Percentiles rank a stretch among this genome's conserved stretches.
phyloP scores from a whole-genome alignment of 306 rosid species.

The Astragalus glycyphyllos region DNA sequence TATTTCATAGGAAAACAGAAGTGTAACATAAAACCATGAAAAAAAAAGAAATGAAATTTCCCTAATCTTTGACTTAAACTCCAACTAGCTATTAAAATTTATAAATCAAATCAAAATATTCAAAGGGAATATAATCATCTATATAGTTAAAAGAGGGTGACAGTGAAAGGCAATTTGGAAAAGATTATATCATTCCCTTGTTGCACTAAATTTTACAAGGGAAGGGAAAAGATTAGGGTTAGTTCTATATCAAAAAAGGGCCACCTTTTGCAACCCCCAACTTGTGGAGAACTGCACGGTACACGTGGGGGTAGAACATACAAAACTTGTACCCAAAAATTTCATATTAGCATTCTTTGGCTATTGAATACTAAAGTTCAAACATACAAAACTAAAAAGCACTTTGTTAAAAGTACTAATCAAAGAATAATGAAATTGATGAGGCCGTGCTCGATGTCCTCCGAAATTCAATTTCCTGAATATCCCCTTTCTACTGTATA shows the following conservation, averaged over 20 bases:
- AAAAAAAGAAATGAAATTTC: not conserved
- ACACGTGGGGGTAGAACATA: not conserved
- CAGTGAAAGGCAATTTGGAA: not conserved
- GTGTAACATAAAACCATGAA: not conserved
- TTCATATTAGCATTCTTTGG: not conserved
- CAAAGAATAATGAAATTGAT: not conserved
- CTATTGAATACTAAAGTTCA: not conserved
- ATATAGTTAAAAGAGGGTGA: not conserved
- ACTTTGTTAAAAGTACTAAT: not conserved
- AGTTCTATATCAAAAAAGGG: not conserved
- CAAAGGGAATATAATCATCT: not conserved
- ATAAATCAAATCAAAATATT: slow-evolving; percentile 8
- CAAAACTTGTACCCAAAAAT: too few relatives aligned
- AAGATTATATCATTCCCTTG: not conserved
- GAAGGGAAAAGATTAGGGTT: not conserved
- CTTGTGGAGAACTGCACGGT: not conserved
- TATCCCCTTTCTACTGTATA: not conserved
- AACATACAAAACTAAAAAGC: not conserved
- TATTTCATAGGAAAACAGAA: slow-evolving; percentile 28
- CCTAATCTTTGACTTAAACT: not conserved
- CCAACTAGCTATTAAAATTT: not conserved
- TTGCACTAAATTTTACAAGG: not conserved
- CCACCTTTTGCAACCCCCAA: slow-evolving; percentile 4
- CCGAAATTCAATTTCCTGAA: not conserved
- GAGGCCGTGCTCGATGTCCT: not conserved